phyloP scores from a whole-genome alignment of 768 basidiomycete genomes.

The Suillus cothurnatus region DNA sequence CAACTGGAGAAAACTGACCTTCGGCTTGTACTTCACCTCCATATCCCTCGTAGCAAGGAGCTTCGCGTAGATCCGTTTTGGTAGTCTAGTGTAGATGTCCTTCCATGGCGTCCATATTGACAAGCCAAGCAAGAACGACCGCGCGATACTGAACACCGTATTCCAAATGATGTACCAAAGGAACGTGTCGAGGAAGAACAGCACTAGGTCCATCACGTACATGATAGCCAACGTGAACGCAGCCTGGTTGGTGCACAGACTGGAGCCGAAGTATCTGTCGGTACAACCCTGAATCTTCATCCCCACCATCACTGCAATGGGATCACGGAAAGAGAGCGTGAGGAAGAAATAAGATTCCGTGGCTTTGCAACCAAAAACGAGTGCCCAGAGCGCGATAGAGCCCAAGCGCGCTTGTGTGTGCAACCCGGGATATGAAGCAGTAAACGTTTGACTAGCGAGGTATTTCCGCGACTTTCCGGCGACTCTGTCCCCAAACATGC shows the following conservation, averaged over 20 bases:
- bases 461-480: slow-evolving; percentile 96
- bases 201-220: slow-evolving; percentile 96
- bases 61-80: slow-evolving; percentile 97
- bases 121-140: slow-evolving; percentile 88
- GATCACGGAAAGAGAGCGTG: slow-evolving; percentile 90
- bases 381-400: slow-evolving; percentile 81
- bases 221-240: slow-evolving; percentile 96
- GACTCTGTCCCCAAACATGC: slow-evolving; percentile 99
- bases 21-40: slow-evolving; percentile 99
- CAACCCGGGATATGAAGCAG: slow-evolving; percentile 87
- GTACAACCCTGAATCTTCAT: slow-evolving; percentile 94
- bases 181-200: slow-evolving; percentile 99
- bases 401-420: slow-evolving; percentile 66
- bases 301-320: slow-evolving; percentile 92
- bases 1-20: slow-evolving; percentile 53
- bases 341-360: slow-evolving; percentile 98
- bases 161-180: slow-evolving; percentile 99
- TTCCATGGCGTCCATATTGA: slow-evolving; percentile 99
- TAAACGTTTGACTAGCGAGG: slow-evolving; percentile 97
- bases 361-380: slow-evolving; percentile 96
- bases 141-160: slow-evolving; percentile 86
- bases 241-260: slow-evolving; percentile 89
- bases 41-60: slow-evolving; percentile 91
- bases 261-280: slow-evolving; percentile 83
- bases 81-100: slow-evolving; percentile 93